Percentiles rank a stretch among this genome's conserved stretches.
Conservation (phyloP, 2,329 filamentous ascomycete genomes). For the Beauveria brongniartii region DNA sequence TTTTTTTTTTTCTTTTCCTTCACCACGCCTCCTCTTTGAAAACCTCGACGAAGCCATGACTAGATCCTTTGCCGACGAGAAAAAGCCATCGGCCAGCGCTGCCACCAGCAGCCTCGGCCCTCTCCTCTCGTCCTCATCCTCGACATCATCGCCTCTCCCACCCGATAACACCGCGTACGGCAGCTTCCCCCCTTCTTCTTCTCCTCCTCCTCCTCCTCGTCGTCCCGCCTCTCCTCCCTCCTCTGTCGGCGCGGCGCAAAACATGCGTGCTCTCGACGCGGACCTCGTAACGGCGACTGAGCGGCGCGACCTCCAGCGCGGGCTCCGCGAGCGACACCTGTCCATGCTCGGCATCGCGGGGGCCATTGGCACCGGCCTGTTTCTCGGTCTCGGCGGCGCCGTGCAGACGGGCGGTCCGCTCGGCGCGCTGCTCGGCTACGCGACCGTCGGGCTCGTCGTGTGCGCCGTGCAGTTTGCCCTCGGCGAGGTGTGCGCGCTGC, state of each 20-base stretch:
- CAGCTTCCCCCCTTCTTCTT: background rate
- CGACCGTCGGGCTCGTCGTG: conserved; percentile 48
- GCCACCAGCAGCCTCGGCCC: background rate
- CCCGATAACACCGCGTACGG: background rate
- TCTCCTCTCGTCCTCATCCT: background rate
- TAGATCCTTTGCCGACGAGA: background rate
- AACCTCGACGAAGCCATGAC: too few species aligned
- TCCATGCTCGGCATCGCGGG: conserved; percentile 56
- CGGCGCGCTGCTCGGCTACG: conserved; percentile 42
- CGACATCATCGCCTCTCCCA: too few species aligned
- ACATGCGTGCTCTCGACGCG: conserved; percentile 15
- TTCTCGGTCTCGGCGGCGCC: conserved; percentile 49
- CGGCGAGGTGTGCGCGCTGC: conserved; percentile 51
- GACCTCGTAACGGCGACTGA: conserved; percentile 42
- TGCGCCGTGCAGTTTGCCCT: conserved; percentile 51
- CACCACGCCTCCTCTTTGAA: too few species aligned
- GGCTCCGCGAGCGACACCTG: conserved; percentile 42
- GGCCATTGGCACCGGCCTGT: conserved; percentile 53
- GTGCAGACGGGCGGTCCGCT: conserved; percentile 42
- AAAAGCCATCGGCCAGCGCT: background rate
- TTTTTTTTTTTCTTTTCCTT: too few species aligned
- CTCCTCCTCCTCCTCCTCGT: too few species aligned
- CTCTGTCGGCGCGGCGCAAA: too few species aligned
- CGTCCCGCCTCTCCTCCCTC: too few species aligned
- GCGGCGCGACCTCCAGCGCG: conserved; percentile 38